Evolutionary conservation across 768 basidiomycete species (phyloP), one percentile per base, ranked within the genome.

Genomic region (Sporobolomyces pararoseus): DNA sequence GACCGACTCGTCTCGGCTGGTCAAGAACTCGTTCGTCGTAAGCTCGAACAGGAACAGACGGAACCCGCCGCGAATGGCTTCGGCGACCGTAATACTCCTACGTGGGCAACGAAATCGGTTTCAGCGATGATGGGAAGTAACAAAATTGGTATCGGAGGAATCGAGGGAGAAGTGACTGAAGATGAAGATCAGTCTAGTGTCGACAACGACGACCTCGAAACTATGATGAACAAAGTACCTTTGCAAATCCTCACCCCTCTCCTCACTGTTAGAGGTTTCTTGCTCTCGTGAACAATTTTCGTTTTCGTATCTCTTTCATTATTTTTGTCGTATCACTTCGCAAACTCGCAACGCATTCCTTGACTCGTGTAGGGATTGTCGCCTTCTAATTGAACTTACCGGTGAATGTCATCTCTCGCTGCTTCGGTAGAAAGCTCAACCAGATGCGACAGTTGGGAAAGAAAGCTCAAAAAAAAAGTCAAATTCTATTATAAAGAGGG

Each of bases 171-270:
- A 19, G 47, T 42, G 13, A 58, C 68, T 7, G 67, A 68, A 14
- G 66, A 68, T 21, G 66, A 68, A 19, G 66, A 68, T 53, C 60
- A 68, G 23, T 54, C 53, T 39, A 68, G 60, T 34, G 23, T 46
- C 14, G 68, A 59, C 46, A 53, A 69, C 35, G 54, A 46, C 7
- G 47, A 42, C n/a, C 25, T 34, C 53, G 53, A 54, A 17, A 23
- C 29, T 10, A 54, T 37, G 25, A 44, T 37, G 57, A 64, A 2
- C 2, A 59, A 59, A 23, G 29, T 70, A 9, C 68, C 68, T 17
- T 35, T 70, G 4, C 10, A 70, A 51, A 44, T 60, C 19, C 35
- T 70, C 39, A 52, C 63, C 2, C 68, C 68, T n/a, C 9, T 70
- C n/a, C 31, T 70, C 27, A 64, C 63, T 16, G 51, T 70, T 2